Base-by-base conservation (phyloP, 495 filamentous ascomycete species). In the Penicillium nucicola region DNA sequence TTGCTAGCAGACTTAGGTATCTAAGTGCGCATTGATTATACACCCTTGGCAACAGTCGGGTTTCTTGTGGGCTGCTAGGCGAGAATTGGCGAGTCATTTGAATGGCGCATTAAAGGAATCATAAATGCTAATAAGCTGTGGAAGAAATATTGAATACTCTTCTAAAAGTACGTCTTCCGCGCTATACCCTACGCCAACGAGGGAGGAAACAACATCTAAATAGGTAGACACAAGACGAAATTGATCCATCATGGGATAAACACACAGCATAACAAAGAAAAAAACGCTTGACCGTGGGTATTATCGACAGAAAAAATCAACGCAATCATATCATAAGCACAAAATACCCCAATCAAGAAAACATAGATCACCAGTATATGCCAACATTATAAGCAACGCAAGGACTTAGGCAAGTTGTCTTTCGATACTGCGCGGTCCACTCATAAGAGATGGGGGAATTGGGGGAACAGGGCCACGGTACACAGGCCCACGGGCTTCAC, bases 351-450 rank as follows among this genome's bases (percentile, higher is more conserved):
- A 1, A 32, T 2, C 5, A 36, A 14, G 14, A 22, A 34, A 25
- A 33, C 10, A 23, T 22, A 42, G 14, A 38, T 22, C 34, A 18
- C 25, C n/a, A 28, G 32, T 33, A 15, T 39, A 48, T 22, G 15
- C 15, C 13, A 34, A 10, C 20, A 32, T 11, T 8, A 30, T 19
- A 35, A n/a, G 18, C 10, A 5, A 17, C 10, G 8, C 17, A 22
- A 31, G 30, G 41, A 30, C 45, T 61, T 51, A 74, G 7, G 74
- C 74, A 52, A 72, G 58, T 33, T 70, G 72, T 48, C 70, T 66
- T 46, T 73, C 72, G 32, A 75, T 46, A 53, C 67, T 69, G 7
- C 72, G 50, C 2, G 74, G 64, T 1, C 65, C 68, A 2, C 66
- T 65, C 45, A 75, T 42, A 11, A 70, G 41, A 3, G 56, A 33